Conservation (phyloP, 2,329 filamentous ascomycete species). For the Colletotrichum simmondsii region DNA sequence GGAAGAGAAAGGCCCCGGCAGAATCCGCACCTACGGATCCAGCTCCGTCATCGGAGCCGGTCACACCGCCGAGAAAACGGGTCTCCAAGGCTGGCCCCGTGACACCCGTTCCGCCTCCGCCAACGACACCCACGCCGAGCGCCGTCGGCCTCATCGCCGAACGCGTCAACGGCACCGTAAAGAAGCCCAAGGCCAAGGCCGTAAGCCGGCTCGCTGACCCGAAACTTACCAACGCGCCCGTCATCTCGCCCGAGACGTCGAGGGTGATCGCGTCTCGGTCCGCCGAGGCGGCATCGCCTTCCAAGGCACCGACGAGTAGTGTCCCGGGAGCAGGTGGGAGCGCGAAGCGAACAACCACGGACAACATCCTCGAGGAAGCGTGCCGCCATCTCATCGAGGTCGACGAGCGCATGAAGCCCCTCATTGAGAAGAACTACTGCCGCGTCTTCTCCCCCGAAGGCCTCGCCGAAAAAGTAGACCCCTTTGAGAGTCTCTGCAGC, state of each 20-base stretch:
- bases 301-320: conserved; percentile 45
- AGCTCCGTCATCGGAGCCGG: conserved; percentile 38
- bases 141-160: conserved; percentile 53
- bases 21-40: conserved; percentile 25
- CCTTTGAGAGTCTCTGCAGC: conserved; percentile 84
- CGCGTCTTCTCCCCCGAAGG: conserved; percentile 83
- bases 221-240: conserved; percentile 73
- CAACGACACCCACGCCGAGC: conserved; percentile 60
- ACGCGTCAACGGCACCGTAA: conserved; percentile 39
- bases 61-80: conserved; percentile 47
- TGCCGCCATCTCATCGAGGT: conserved; percentile 78
- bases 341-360: conserved; percentile 68
- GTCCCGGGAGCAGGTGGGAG: conserved; percentile 41
- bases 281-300: conserved; percentile 57
- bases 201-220: conserved; percentile 71
- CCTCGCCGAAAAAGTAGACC: conserved; percentile 86
- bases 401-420: conserved; percentile 76
- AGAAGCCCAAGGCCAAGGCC: conserved; percentile 50
- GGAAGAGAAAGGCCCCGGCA: conserved; percentile 48
- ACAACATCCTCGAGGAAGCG: conserved; percentile 79
- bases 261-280: conserved; percentile 67
- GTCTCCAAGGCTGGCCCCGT: conserved; percentile 31
- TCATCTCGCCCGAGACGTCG: conserved; percentile 78
- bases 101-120: conserved; percentile 41
- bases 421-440: conserved; percentile 82